Base-by-base conservation (phyloP, 129 eudicot species). In the Tagetes patula region DNA sequence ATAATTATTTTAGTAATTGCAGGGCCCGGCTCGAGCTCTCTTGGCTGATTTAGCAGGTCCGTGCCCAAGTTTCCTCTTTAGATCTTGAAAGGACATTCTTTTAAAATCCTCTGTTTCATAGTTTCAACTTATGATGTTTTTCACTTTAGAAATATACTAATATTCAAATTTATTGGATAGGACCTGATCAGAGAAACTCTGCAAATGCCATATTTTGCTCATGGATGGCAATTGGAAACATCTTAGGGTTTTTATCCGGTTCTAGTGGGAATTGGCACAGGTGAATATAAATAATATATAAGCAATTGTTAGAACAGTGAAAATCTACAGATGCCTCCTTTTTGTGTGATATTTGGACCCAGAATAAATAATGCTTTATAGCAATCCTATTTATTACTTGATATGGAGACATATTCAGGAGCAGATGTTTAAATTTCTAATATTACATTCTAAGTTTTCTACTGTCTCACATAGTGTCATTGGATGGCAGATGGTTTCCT, bases 11-110 rank as follows among this genome's bases (percentile, higher is more conserved):
- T 59, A 33, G 60, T 65, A 20, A 41, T 50, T 80, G 39, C 67
- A 93, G 98, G 98, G 98, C 73, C 98, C 96, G n/a, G 96, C 98
- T 59, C 87, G 96, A 70, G 98, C 98, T 84, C 98, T 93, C 77
- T 78, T 93, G 72, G 98, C 96, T 72, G 98, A 93, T 87, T 81
- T 89, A 83, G 84, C 98, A 84, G 98, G 98, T 89, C 69, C n/a
- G 32, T 42, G 54, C 20, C 49, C 47, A 7, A 68, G 2, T 13
- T 71, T 27, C 27, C 66, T 55, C 49, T 37, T 84, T 34, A 20
- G 34, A 47, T 47, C 14, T 47, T 47, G 12, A 11, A 4, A 10
- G 3, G 52, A 11, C 52, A 47, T n/a, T 47, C 3, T 46, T 46
- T 11, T 47, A 10, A 11, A 47, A 8, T n/a, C 11, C 11, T 47